phyloP scores from a whole-genome alignment of 163 green algal species.

The Chlamydomonas reinhardtii region DNA sequence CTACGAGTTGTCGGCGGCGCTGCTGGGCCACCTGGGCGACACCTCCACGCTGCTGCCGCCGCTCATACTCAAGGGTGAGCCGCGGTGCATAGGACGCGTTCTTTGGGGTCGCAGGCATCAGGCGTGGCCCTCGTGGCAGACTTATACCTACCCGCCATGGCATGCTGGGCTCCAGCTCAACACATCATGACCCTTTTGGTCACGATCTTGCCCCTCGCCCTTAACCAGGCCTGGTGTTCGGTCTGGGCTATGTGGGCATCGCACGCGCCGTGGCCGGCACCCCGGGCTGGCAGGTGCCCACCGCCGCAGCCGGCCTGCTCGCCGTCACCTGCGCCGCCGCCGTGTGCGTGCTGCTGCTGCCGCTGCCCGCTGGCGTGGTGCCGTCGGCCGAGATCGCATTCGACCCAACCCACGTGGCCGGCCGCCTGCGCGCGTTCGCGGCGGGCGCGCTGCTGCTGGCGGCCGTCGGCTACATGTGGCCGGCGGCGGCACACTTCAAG shows the following conservation, averaged over 20 bases:
- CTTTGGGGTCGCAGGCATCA: too few relatives aligned
- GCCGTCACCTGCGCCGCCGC: not conserved
- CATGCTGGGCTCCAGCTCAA: too few relatives aligned
- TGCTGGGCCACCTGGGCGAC: constrained; percentile 35
- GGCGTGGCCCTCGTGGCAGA: too few relatives aligned
- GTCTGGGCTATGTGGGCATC: constrained; percentile 15
- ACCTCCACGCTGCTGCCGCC: constrained; percentile 24
- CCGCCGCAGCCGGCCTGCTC: not conserved
- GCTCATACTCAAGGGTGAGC: constrained; percentile 32
- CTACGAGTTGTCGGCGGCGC: constrained; percentile 27
- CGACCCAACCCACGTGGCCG: not conserved
- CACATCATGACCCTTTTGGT: too few relatives aligned
- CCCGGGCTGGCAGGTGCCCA: constrained; percentile 21
- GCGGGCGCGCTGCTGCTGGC: constrained; percentile 40
- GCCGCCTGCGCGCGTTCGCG: constrained; percentile 20
- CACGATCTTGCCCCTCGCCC: too few relatives aligned
- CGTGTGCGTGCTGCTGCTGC: constrained; percentile 20
- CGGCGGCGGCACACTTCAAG: constrained; percentile 33
- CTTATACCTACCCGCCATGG: too few relatives aligned
- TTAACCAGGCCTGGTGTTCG: constrained; percentile 19
- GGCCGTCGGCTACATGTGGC: constrained; percentile 43
- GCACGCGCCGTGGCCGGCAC: not conserved
- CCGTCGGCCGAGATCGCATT: constrained; percentile 15
- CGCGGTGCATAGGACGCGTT: too few relatives aligned
- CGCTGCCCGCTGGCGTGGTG: constrained; percentile 9